Conservation (phyloP, 192 early-diverging fungal genomes). For the Rhizoclosmatium globosum region DNA sequence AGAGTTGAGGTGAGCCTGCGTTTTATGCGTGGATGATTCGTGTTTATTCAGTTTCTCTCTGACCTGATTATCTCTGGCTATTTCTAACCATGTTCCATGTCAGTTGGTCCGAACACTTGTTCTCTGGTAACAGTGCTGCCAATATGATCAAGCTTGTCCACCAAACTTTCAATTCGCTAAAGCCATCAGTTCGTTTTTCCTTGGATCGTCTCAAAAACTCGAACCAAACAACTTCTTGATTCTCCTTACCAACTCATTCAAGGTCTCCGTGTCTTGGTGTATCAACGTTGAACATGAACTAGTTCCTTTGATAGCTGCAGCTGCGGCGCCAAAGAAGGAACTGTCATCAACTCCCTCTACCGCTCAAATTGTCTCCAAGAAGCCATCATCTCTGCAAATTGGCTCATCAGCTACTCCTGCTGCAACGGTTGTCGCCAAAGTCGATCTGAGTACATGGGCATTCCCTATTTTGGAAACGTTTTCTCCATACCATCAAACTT, state of each 20-base stretch:
- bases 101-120: conserved; percentile 34
- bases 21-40: neutral
- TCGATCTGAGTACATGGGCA: conserved; percentile 61
- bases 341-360: neutral
- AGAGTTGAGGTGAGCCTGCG: conserved; percentile 1
- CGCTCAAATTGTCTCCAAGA: conserved; percentile 15
- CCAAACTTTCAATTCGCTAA: conserved; percentile 41
- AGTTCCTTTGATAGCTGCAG: neutral
- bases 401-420: neutral
- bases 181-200: conserved; percentile 35
- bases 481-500: conserved; percentile 66
- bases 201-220: conserved; percentile 12
- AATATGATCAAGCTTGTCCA: conserved; percentile 44
- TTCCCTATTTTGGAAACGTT: conserved; percentile 72
- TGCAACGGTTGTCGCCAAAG: neutral
- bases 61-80: neutral
- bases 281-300: conserved; percentile 11
- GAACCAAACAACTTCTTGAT: conserved; percentile 8
- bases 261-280: conserved; percentile 17
- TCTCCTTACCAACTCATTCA: neutral
- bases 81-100: conserved; percentile 27
- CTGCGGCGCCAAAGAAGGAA: neutral
- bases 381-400: conserved; percentile 1
- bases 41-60: too few relatives aligned
- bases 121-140: conserved; percentile 19